Base-by-base conservation (phyloP, 148 eudicot genomes). In the Bassia scoparia region DNA sequence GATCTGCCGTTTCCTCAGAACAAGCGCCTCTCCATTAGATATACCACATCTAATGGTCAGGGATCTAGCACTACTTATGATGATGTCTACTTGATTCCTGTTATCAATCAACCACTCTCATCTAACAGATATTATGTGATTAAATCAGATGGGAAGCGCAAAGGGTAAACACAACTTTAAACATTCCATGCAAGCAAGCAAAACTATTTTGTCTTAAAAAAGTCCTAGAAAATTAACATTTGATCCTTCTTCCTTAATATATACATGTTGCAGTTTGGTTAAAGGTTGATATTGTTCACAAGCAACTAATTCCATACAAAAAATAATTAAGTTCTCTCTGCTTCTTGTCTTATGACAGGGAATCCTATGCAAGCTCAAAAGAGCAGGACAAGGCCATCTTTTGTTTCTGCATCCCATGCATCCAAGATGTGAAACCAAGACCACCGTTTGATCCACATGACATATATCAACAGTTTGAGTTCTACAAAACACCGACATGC, bases 391-490 rank as follows among this genome's bases (percentile, higher is more conserved):
- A 41, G 71, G 43, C 24, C 11, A 82, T 67, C 24, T 77, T 84
- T 49, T 76, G 90, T 54, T 79, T 76, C 50, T 84, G 83, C 75
- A 73, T 79, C 58, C 80, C 69, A 0, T 72, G 76, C 67, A 53
- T 82, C 16, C 41, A 34, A 31, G 91, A 90, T 68, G 79, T 75
- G 0, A 80, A 86, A 61, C 88, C 94, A 71, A 84, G 77, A 71
- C 86, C 90, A 73, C 86, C 89, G 18, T 75, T 90, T 3, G 80
- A 87, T 78, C 91, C 86, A 10, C 33, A 73, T 0, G 82, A 90
- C 76, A 73, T 70, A 10, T 85, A 90, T 68, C 98, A 93, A 67
- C 98, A 90, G 55, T 79, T 90, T 54, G 78, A 89, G 68, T 81
- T 93, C 48, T 54, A 72, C 23, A 61, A 26, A 24, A 64, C 68